Percentiles rank a stretch among this genome's conserved stretches.
Conservation (phyloP, 139 green algal species). For the Astrephomene gubernaculifera region DNA sequence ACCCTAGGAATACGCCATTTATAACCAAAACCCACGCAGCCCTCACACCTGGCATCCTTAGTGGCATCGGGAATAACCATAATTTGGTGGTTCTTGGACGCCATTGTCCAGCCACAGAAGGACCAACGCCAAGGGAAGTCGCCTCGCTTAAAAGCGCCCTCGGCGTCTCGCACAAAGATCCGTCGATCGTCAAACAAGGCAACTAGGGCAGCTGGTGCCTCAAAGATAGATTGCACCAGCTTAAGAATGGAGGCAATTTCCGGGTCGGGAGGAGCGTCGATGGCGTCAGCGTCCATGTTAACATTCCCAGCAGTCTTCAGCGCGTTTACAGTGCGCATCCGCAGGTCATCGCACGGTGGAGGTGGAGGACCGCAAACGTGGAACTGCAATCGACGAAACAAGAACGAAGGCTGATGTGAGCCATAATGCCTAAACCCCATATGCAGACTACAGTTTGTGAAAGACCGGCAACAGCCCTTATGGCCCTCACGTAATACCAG, state of each 20-base stretch:
- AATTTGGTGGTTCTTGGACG: slow-evolving; percentile 62
- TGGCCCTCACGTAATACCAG: too few species aligned
- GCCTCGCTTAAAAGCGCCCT: slow-evolving; percentile 43
- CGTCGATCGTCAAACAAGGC: slow-evolving; percentile 54
- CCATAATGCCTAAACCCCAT: too few species aligned
- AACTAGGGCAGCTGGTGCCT: slow-evolving; percentile 37
- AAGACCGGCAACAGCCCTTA: too few species aligned
- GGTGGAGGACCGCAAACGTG: slow-evolving; percentile 35
- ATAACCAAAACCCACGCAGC: too few species aligned
- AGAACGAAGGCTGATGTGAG: too few species aligned
- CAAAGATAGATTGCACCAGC: slow-evolving; percentile 52
- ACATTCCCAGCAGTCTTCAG: slow-evolving; percentile 4
- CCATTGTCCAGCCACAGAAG: slow-evolving; percentile 83
- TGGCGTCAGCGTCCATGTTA: slow-evolving; percentile 12
- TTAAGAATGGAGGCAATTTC: slow-evolving; percentile 53
- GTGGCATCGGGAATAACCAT: slow-evolving; percentile 77
- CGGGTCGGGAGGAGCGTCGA: slow-evolving; percentile 51
- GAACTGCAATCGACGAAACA: slow-evolving; percentile 30
- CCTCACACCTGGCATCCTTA: slow-evolving; percentile 64
- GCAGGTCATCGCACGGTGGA: slow-evolving; percentile 46
- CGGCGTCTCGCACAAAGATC: slow-evolving; percentile 50
- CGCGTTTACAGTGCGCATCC: slow-evolving; percentile 35
- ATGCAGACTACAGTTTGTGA: too few species aligned
- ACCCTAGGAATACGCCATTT: too few species aligned
- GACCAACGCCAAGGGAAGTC: slow-evolving; percentile 60